Evolutionary conservation across 1,284 basidiomycete species (phyloP).

Genomic region (Malassezia cuniculi): DNA sequence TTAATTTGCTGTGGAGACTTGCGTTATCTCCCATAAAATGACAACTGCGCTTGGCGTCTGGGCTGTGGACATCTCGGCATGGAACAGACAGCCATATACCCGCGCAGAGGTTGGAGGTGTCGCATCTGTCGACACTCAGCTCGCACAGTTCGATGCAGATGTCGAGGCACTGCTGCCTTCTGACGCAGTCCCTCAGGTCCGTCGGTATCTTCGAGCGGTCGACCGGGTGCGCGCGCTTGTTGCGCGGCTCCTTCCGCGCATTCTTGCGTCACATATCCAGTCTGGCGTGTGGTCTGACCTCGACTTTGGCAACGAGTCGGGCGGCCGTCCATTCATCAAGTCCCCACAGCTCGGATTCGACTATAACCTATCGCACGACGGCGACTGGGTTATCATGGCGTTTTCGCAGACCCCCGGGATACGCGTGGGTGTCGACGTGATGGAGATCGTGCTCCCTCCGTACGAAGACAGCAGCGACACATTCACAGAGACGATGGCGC

Average conservation of each 20-base stretch:
- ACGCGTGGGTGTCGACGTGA: conserved; percentile 35
- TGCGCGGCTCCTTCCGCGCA: conserved; percentile 19
- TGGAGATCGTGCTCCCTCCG: conserved; percentile 28
- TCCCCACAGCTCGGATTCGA: conserved; percentile 16
- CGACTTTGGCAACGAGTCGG: background rate
- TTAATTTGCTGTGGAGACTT: no score
- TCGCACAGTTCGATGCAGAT: background rate
- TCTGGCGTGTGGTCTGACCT: conserved; percentile 1
- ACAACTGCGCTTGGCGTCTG: conserved; percentile 15
- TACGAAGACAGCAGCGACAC: conserved; percentile 18
- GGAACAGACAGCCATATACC: conserved; percentile 8
- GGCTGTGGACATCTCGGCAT: conserved; percentile 22
- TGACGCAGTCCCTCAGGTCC: conserved; percentile 15
- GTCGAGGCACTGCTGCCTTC: conserved; percentile 9
- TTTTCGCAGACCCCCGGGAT: conserved; percentile 4
- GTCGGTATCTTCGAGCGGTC: conserved; percentile 17
- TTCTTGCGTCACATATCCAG: conserved; percentile 11
- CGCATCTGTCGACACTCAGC: background rate
- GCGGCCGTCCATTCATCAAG: conserved; percentile 18
- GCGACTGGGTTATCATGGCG: conserved; percentile 37
- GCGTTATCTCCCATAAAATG: no score
- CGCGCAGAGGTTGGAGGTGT: background rate
- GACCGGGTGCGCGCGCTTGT: conserved; percentile 25
- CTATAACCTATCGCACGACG: conserved; percentile 39
- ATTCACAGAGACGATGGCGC: conserved; percentile 36